Base-by-base conservation (phyloP, 495 filamentous ascomycete species). In the Penicillium tannophilum region DNA sequence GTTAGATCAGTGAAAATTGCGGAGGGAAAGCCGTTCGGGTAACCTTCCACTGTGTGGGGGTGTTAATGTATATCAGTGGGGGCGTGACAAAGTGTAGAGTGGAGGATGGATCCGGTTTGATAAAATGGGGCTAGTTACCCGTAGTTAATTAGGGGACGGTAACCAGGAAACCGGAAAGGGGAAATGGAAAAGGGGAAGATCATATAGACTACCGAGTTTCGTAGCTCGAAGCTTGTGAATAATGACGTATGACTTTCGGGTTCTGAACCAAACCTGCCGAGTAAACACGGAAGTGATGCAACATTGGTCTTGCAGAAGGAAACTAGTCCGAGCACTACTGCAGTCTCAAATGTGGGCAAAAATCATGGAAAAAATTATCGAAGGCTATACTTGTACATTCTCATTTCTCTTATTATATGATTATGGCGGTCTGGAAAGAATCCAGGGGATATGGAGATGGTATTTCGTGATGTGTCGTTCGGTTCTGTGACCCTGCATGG, bases 241-340 rank as follows among this genome's bases (percentile, higher is more conserved):
- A 46, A 46, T 46, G 43, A 46, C 43, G 43, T 46, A 24, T 20
- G 11, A 46, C 24, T 20, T 20, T 23, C 46, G 49, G 17, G 9
- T 20, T 4, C 10, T 30, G 28, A 24, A 16, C 17, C 17, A 57
- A 46, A 48, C 56, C 49, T 59, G 49, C 49, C 39, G 35, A 52
- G 46, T 6, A 8, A 20, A 19, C 52, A 3, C 52, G 56, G 60
- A 12, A 20, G 35, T 58, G 60, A 63, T 60, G 61, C 61, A 63
- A 60, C 54, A 9, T 23, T 23, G 26, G 46, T 39, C 20, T 23
- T 44, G 33, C 20, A 44, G 41, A 52, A 55, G 62, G 62, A 56
- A 64, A 64, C 62, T 64, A 20, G 54, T 52, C 57, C 62, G 62
- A 64, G 51, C 16, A 16, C 54, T 55, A 33, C 35, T 52, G 55